A percentile compares a stretch with the other conserved stretches of the same genome.
Conservation (phyloP, 768 basidiomycete genomes). For the Boletus speciosus region DNA sequence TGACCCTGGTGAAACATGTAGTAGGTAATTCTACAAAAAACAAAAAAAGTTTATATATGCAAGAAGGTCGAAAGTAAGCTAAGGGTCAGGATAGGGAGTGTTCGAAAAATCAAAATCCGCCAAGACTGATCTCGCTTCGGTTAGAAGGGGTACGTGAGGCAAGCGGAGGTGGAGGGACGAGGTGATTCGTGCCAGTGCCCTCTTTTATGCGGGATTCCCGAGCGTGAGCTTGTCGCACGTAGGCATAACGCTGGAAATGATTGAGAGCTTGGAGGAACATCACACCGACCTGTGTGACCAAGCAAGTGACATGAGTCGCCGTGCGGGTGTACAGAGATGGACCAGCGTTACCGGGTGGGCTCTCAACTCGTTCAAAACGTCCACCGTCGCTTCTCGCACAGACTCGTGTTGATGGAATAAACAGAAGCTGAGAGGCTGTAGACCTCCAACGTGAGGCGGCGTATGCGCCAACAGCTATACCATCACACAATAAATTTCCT, state of each 20-base stretch:
- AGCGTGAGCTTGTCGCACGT: conserved; percentile 76
- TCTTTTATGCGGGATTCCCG: conserved; percentile 46
- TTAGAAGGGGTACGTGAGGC: conserved; percentile 43
- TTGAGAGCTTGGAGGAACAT: conserved; percentile 77
- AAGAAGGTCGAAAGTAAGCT: conserved; percentile 32
- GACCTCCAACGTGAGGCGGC: conserved; percentile 74
- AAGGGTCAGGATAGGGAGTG: background rate
- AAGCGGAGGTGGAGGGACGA: conserved; percentile 31
- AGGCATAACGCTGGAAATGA: conserved; percentile 87
- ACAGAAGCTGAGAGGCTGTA: conserved; percentile 83
- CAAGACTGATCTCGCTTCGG: conserved; percentile 43
- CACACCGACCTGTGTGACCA: conserved; percentile 60
- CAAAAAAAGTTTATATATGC: conserved; percentile 21
- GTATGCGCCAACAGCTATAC: conserved; percentile 74
- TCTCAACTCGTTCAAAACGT: conserved; percentile 79
- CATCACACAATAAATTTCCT: background rate
- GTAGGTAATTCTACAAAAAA: conserved; percentile 1
- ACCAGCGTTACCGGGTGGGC: conserved; percentile 60
- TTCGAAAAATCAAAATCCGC: conserved; percentile 26
- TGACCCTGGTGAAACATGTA: background rate
- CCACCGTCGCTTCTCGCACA: conserved; percentile 76
- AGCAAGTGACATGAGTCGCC: background rate
- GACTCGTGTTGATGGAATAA: conserved; percentile 83
- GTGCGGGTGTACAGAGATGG: background rate
- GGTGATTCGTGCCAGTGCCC: conserved; percentile 23